A percentile compares a stretch with the other conserved stretches of the same genome.
Conservation (phyloP, 139 green algal species). For the Picochlorum sp. region DNA sequence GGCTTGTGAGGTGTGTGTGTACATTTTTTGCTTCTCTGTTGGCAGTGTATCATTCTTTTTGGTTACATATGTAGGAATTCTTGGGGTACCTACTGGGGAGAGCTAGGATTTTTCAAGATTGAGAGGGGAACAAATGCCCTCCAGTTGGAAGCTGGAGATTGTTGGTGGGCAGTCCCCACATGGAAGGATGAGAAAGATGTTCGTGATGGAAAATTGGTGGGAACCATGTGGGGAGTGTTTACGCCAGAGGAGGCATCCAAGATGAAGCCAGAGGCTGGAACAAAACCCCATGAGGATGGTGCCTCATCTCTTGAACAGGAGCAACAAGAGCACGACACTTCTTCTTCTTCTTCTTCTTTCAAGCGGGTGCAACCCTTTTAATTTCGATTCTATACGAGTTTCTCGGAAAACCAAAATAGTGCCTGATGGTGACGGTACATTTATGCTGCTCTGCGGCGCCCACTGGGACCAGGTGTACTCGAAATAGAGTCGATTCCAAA, state of each 20-base stretch:
- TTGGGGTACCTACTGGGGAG: conserved; percentile 54
- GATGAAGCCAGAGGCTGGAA: conserved; percentile 20
- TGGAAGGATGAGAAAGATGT: conserved; percentile 38
- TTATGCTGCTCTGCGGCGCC: too few relatives aligned
- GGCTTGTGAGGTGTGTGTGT: conserved; percentile 3
- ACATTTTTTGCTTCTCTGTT: too few relatives aligned
- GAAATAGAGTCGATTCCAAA: too few relatives aligned
- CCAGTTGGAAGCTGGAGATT: conserved; percentile 41
- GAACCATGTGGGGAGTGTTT: conserved; percentile 37
- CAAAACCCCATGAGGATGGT: conserved; percentile 8
- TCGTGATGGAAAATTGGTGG: conserved; percentile 25
- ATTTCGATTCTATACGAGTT: too few relatives aligned
- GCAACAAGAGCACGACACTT: too few relatives aligned
- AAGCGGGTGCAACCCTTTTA: too few relatives aligned
- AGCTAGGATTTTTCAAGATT: conserved; percentile 45
- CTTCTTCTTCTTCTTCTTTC: too few relatives aligned
- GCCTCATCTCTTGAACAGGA: too few relatives aligned
- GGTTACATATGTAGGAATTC: conserved; percentile 22
- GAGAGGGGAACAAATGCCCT: conserved; percentile 40
- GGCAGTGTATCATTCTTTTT: too few relatives aligned
- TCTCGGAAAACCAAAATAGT: too few relatives aligned
- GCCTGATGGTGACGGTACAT: too few relatives aligned
- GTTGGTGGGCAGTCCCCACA: conserved; percentile 36
- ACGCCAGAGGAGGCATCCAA: conserved; percentile 12
- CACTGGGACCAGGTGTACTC: too few relatives aligned